These are phyloP conservation scores for Warburgia ugandensis DNA, from an alignment of 164 flowering plant species.

Conservation along the genomic window DNA sequence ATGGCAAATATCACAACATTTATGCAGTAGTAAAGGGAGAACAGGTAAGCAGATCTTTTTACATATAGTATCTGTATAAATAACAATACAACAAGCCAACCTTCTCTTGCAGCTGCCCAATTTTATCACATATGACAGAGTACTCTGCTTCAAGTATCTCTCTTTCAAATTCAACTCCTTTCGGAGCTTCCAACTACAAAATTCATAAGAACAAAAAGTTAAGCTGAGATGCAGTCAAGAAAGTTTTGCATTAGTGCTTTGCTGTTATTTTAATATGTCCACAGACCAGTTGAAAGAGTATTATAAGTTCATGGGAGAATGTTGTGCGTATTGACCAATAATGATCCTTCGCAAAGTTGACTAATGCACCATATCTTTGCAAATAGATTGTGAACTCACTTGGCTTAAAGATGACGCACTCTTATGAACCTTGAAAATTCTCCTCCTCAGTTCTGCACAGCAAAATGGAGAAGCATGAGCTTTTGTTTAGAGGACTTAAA, in stretches of 20 bases:
- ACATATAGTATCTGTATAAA: no score
- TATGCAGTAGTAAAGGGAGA: no score
- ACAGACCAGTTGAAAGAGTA: no score
- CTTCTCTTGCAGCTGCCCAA: constrained; percentile 59
- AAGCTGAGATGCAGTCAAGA: background rate
- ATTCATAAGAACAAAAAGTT: constrained; percentile 3
- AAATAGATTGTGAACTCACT: constrained; percentile 33
- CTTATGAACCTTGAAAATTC: constrained; percentile 35
- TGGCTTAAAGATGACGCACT: constrained; percentile 31
- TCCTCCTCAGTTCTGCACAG: constrained; percentile 57
- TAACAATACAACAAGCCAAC: no score
- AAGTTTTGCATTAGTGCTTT: background rate
- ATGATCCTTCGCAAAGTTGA: background rate
- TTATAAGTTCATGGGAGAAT: no score
- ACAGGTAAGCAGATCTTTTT: no score
- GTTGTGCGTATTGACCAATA: background rate
- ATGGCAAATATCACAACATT: no score
- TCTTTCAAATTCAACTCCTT: constrained; percentile 62
- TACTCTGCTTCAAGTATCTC: constrained; percentile 78
- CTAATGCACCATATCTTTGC: background rate
- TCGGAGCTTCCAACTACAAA: constrained; percentile 47
- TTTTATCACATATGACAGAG: constrained; percentile 55
- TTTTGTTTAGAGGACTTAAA: background rate
- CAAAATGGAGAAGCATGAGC: background rate
- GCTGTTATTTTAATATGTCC: background rate